Evolutionary conservation across 192 early-diverging fungal genomes (phyloP), one percentile per base, ranked within the genome.

Genomic region (Coemansia pectinata): DNA sequence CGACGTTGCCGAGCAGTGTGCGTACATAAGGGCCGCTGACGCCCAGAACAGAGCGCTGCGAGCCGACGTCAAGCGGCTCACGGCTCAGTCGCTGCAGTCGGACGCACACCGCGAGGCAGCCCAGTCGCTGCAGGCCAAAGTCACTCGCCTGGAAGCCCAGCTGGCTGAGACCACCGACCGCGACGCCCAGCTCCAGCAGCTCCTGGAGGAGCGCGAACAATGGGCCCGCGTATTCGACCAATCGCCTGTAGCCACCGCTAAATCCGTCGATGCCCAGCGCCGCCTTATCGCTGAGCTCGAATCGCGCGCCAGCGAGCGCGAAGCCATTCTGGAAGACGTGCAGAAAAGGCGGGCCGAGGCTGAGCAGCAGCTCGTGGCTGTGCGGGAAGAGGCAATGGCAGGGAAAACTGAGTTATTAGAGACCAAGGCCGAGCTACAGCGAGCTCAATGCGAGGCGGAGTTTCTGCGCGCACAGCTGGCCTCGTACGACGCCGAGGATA

Each of bases 401-500:
- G 50, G 21, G 23, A 21, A 5, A 3, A 8, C 23, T 3, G 50
- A 21, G 21, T 21, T 21, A 6, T 1, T 52, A 25, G 50, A 25
- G 23, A 47, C 25, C 25, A 21, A 33, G 9, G 55, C 45, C 64
- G 52, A 69, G 33, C 60, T 66, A 29, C 67, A 70, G 52, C 69
- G 92, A 17, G 75, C 86, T 8, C 82, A 81, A 60, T 87, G 87
- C 58, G 89, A 92, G 62, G 79, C 86, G 0, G 85, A 85, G 40
- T 86, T 88, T 76, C 65, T 93, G 48, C 86, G 88, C 60, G 83
- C 87, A 5, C 91, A 92, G 74, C 66, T 93, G 79, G 87, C 72
- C 38, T 71, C 75, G 31, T 85, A 80, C 62, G 78, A 85, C 55
- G 29, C 63, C 44, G 83, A 85, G 36, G 82, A 79, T 48, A 57